Percentiles rank a stretch among this genome's conserved stretches.
These are phyloP conservation scores for Exserohilum rostratum DNA, from an alignment of 2,329 filamentous ascomycete genomes.

Conservation along the genomic window DNA sequence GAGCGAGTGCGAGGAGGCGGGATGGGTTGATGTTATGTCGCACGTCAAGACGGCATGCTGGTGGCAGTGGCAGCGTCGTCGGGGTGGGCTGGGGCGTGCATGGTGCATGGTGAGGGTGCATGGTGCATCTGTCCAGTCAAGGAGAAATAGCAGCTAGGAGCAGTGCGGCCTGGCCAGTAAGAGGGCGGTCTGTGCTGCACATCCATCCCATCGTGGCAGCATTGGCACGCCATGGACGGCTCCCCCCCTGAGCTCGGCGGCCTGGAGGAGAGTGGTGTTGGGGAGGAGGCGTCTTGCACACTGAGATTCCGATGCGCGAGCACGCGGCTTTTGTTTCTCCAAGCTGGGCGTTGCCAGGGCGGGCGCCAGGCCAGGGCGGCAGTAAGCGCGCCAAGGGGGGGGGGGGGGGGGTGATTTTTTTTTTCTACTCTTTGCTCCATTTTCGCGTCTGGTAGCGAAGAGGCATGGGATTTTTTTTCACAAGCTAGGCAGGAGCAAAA, in stretches of 20 bases:
- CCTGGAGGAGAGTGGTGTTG: not conserved
- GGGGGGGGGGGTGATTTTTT: too few relatives aligned
- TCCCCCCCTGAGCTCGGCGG: slow-evolving; percentile 14
- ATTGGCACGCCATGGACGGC: slow-evolving; percentile 16
- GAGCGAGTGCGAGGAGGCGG: not conserved
- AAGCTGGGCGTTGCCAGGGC: slow-evolving; percentile 5
- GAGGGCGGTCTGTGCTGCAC: not conserved
- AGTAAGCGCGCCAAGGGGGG: not conserved
- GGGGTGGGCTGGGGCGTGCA: not conserved
- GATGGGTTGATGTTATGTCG: not conserved
- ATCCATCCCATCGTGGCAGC: slow-evolving; percentile 12
- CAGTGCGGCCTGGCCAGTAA: slow-evolving; percentile 3
- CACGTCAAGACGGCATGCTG: too few relatives aligned
- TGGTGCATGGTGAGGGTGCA: not conserved
- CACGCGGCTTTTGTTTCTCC: slow-evolving; percentile 1
- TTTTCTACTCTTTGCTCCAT: slow-evolving; percentile 1
- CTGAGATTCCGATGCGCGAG: not conserved
- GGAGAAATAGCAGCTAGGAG: slow-evolving; percentile 10
- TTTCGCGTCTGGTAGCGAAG: slow-evolving; percentile 9
- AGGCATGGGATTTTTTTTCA: not conserved
- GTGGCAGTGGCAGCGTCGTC: not conserved
- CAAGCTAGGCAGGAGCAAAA: slow-evolving; percentile 20
- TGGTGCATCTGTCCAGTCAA: slow-evolving; percentile 8
- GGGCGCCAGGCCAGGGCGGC: slow-evolving; percentile 1
- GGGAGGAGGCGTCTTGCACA: not conserved